A percentile compares a stretch with the other conserved stretches of the same genome.
Conservation (phyloP, 768 basidiomycete genomes). For the Collybia sp. region DNA sequence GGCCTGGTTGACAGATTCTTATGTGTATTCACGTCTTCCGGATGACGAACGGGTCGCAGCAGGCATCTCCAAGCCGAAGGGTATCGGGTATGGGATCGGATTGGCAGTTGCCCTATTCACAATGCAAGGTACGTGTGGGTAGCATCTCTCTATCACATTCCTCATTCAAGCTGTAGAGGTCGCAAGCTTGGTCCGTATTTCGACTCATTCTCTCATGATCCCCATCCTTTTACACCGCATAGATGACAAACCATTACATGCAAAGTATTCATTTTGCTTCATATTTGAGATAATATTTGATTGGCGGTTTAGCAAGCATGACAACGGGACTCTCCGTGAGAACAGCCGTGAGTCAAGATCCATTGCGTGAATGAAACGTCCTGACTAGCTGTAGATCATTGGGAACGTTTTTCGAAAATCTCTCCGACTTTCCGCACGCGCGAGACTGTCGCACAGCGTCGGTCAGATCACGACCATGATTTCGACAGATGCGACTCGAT, state of each 20-base stretch:
- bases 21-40: slow-evolving; percentile 30
- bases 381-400: slow-evolving; percentile 23
- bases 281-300: background rate
- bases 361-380: background rate
- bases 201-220: background rate
- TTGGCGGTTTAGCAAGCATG: slow-evolving; percentile 30
- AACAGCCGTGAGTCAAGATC: slow-evolving; percentile 32
- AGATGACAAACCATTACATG: slow-evolving; percentile 43
- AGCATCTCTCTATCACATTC: background rate
- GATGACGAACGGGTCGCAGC: slow-evolving; percentile 30
- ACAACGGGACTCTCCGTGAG: slow-evolving; percentile 43
- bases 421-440: slow-evolving; percentile 56
- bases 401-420: slow-evolving; percentile 61
- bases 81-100: slow-evolving; percentile 60
- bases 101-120: slow-evolving; percentile 51
- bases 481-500: slow-evolving; percentile 53
- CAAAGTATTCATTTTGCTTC: slow-evolving; percentile 23
- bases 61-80: slow-evolving; percentile 31
- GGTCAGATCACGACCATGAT: slow-evolving; percentile 72
- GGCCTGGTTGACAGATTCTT: slow-evolving; percentile 52
- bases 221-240: background rate
- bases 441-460: slow-evolving; percentile 52
- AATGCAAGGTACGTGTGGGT: slow-evolving; percentile 47
- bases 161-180: slow-evolving; percentile 14
- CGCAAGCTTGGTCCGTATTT: slow-evolving; percentile 31